Conservation (phyloP, 73 alveolate species). For the Vitrella brassicaformis region DNA sequence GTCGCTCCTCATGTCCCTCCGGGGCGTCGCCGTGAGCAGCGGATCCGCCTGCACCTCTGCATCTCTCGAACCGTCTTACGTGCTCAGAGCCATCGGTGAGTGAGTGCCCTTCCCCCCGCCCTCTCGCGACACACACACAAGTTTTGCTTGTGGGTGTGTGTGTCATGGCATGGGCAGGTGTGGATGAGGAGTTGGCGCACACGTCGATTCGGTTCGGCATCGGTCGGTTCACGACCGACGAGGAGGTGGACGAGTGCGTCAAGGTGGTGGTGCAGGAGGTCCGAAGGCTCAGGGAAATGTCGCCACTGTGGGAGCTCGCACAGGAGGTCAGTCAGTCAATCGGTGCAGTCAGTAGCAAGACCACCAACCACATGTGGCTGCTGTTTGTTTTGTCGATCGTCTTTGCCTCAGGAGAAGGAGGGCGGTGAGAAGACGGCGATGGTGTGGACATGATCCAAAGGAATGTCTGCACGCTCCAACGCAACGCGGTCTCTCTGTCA, state of each 20-base stretch:
- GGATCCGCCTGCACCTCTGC: constrained; percentile 97
- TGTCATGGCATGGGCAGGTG: constrained; percentile 3
- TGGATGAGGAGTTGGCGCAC: constrained; percentile 73
- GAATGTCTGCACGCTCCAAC: no score
- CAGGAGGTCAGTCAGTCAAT: no score
- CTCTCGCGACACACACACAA: not conserved
- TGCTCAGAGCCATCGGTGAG: constrained; percentile 65
- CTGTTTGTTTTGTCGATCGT: no score
- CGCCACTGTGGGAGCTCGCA: constrained; percentile 75
- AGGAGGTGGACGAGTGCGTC: constrained; percentile 46
- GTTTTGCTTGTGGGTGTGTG: no score
- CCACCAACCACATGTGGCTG: no score
- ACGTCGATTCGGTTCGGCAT: constrained; percentile 67
- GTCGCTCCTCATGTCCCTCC: constrained; percentile 71
- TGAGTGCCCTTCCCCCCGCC: not conserved
- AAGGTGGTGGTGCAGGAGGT: constrained; percentile 36
- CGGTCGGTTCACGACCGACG: constrained; percentile 73
- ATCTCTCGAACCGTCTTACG: constrained; percentile 78
- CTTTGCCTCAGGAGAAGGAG: no score
- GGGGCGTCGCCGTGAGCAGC: constrained; percentile 72
- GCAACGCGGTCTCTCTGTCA: no score
- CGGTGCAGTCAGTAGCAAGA: no score
- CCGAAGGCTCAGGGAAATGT: constrained; percentile 57
- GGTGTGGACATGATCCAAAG: not conserved
- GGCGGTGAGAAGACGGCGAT: not conserved